These are phyloP conservation scores for Trichoderma sp. DNA, from an alignment of 2,329 filamentous ascomycete genomes.

Conservation along the genomic window DNA sequence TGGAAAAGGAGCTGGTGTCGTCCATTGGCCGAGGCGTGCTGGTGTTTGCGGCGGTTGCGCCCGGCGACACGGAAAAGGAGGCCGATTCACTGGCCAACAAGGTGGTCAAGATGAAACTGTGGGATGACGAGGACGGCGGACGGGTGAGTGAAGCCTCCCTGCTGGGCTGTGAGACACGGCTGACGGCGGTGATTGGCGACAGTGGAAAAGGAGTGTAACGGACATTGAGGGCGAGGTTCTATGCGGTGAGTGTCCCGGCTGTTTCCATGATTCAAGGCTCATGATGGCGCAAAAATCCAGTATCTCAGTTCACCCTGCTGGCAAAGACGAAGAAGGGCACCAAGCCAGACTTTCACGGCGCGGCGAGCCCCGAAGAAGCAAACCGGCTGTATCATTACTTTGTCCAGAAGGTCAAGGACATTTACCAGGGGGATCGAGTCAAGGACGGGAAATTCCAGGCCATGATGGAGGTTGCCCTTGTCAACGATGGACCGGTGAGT, in stretches of 20 bases:
- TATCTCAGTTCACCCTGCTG: slow-evolving; percentile 94
- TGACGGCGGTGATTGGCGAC: neutral
- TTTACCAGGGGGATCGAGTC: slow-evolving; percentile 71
- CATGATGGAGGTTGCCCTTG: slow-evolving; percentile 95
- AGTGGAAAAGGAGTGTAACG: slow-evolving; percentile 89
- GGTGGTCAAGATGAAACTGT: slow-evolving; percentile 84
- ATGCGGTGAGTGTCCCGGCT: slow-evolving; percentile 62
- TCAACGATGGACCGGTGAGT: slow-evolving; percentile 75
- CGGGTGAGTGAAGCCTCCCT: slow-evolving; percentile 48
- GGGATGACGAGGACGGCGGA: slow-evolving; percentile 75
- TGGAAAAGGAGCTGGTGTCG: slow-evolving; percentile 85
- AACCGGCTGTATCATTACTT: slow-evolving; percentile 81
- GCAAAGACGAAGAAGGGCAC: slow-evolving; percentile 93
- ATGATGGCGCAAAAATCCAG: slow-evolving; percentile 44
- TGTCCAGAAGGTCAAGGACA: slow-evolving; percentile 67
- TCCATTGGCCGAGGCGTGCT: slow-evolving; percentile 87
- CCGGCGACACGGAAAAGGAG: slow-evolving; percentile 86
- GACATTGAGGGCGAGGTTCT: slow-evolving; percentile 90
- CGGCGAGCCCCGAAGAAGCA: slow-evolving; percentile 74
- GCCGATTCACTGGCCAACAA: slow-evolving; percentile 79
- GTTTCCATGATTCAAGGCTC: neutral
- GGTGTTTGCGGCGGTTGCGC: slow-evolving; percentile 87
- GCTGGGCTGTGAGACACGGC: neutral
- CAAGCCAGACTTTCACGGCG: slow-evolving; percentile 92
- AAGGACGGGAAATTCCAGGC: slow-evolving; percentile 97